Base-by-base conservation (phyloP, 345 rosid species). In the Erucastrum elatum region DNA sequence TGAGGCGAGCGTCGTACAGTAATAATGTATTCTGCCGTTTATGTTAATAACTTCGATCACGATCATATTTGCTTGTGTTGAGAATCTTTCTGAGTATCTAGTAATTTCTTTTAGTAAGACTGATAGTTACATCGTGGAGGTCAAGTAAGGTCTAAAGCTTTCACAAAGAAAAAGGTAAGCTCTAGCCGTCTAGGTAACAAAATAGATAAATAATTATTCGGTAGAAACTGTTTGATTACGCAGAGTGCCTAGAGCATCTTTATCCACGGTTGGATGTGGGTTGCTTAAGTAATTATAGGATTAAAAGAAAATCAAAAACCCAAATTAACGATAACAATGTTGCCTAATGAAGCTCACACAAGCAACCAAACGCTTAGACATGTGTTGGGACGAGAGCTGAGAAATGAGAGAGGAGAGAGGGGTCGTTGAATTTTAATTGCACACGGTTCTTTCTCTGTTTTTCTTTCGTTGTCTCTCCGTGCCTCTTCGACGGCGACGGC, bases 71-170 rank as follows among this genome's bases (percentile, higher is more conserved):
- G 21, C 2, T 63, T 39, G 71, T 71, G 65, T 77, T 56, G 41
- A 56, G 62, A 78, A 71, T 58, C 29, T 65, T 70, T 39, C 0
- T 21, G 12, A 39, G 15, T 66, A 31, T 66, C 76, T 71, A 17
- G 30, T 31, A 13, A 66, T 3, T 5, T 71, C 16, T 30, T 30
- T 27, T 30, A 39, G 59, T 56, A 16, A 13, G 41, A 66, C 30
- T 55, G 10, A 72, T 51, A 46, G 56, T n/a, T 78, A 21, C 64
- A 27, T 74, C 27, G 70, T 74, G 82, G 78, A 65, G 70, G 65
- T 79, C 75, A 68, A 68, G 82, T 74, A 79, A 79, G 66, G 75
- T 74, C 62, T 21, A 21, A 21, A 21, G 21, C 21, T 21, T 21
- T 21, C 21, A 21, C 21, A 21, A 21, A 21, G 21, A 21, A 21